Evolutionary conservation across 169 alveolate species (phyloP), one percentile per base, ranked within the genome.

Genomic region (Cryptosporidium ubiquitum): DNA sequence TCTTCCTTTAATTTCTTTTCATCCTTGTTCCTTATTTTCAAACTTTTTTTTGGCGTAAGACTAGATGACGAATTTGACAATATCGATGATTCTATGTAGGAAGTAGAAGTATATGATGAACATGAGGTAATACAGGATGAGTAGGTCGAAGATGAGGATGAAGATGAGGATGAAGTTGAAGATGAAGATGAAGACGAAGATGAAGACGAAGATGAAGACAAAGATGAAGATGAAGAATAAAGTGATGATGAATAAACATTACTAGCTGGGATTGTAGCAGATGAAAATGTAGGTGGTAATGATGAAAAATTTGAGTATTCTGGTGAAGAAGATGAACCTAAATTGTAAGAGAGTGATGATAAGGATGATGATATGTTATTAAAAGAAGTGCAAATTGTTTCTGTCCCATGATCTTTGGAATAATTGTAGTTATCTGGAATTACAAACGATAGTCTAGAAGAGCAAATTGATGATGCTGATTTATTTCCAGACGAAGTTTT

Each of bases 91-190:
- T 29, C 37, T 31, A 60, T 18, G 14, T 68, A 79, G 3, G 58
- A 40, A 4, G 64, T 31, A 40, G 89, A 79, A 12, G 66, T 31
- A 79, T 0, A 64, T 40, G 86, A 79, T 6, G 79, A 61, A 35
- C 70, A 37, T 64, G 86, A 79, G 2, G 58, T 37, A 2, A 51
- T 31, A 39, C 35, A 73, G 31, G 73, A 61, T n/a, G 75, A 60
- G 7, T 23, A 39, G 5, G 86, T 60, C 60, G 69, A 79, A 60
- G 68, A 61, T 6, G 85, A n/a, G 58, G 85, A 55, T 33, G 70
- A 37, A 31, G 85, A 58, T 31, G 42, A 49, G 5, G 42, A 71
- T 23, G 14, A 51, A 14, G 26, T 1, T 12, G 31, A 58, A 9
- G 85, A 49, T 4, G 84, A 70, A 42, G 85, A 55, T 33, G 70